Conservation (phyloP, 2,329 filamentous ascomycete species). For the Diaporthe sp. region DNA sequence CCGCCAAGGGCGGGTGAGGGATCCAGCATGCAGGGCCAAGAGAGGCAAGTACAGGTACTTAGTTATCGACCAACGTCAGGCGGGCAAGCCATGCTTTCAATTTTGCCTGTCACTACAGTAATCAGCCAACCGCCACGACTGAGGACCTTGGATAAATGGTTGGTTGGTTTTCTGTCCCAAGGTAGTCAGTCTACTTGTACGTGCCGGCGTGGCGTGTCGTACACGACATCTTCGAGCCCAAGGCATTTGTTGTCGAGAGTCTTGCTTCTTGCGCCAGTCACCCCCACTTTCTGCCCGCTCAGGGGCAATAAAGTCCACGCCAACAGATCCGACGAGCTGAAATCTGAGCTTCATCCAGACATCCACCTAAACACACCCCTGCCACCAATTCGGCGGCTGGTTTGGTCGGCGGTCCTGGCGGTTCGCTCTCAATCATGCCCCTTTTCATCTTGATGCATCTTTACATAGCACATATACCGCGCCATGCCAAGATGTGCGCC, state of each 20-base stretch:
- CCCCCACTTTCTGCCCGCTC: conserved; percentile 19
- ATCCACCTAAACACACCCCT: conserved; percentile 13
- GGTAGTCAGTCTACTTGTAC: not conserved
- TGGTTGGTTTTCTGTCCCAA: not conserved
- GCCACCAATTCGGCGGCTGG: conserved; percentile 10
- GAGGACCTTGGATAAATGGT: not conserved
- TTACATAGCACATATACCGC: not conserved
- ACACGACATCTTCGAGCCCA: not conserved
- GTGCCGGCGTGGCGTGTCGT: not conserved
- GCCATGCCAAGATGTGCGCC: not conserved
- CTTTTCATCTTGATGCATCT: not conserved
- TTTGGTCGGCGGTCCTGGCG: conserved; percentile 7
- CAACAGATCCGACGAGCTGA: conserved; percentile 20
- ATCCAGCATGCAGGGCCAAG: conserved; percentile 32
- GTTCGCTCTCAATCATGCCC: not conserved
- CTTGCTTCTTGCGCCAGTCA: conserved; percentile 4
- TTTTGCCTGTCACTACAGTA: not conserved
- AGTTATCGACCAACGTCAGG: not conserved
- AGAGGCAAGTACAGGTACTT: not conserved
- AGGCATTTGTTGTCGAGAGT: not conserved
- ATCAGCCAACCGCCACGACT: not conserved
- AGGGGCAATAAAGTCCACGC: conserved; percentile 27
- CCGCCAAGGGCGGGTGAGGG: conserved; percentile 31
- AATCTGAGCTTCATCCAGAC: conserved; percentile 25
- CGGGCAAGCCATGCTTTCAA: not conserved